Base-by-base conservation (phyloP, 2,329 filamentous ascomycete species). In the Talaromyces sp. region DNA sequence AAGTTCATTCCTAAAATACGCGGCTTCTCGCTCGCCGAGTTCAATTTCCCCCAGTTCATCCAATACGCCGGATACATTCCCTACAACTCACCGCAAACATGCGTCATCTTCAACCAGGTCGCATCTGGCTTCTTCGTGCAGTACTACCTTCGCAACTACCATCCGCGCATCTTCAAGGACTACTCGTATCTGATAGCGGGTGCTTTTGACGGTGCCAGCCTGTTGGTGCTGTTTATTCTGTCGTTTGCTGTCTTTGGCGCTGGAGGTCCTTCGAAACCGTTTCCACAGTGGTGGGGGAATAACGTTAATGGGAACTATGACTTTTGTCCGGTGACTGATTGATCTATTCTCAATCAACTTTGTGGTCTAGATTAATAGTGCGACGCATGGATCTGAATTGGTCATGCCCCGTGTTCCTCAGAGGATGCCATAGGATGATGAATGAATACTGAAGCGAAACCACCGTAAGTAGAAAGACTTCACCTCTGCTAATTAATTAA, bases 241-340 rank as follows among this genome's bases (percentile, higher is more conserved):
- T 85, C 83, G 0, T 86, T 86, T 72, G 83, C 84, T 1, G 84
- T 86, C 0, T 85, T 86, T 63, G 84, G 84, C 0, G 83, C 82
- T 2, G 82, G 82, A 34, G 81, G 81, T 0, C 65, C 68, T 1
- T 71, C 79, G 0, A 70, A 75, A 10, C 77, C 81, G 0, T 85
- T 86, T 69, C 83, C 84, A 0, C 72, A 69, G 1, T 86, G 84
- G 84, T 86, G 83, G 83, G 84, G 84, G 0, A 86, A 86, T 61
- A 84, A 84, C 34, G 73, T 68, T 0, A 71, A 80, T 27, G 83
- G 82, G 1, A 77, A 81, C 69, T 83, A 82, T 56, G 83, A 85
- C 69, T 73, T 78, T 45, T 85, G 83, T 68, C 83, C 64, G 1
- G 47, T 83, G 27, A 31, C 8, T n/a, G 56, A 43, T 43, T 58